Percentiles rank a stretch among this genome's conserved stretches.
Evolutionary conservation across 1,284 basidiomycete species (phyloP).

Genomic region (Tremellales sp.): DNA sequence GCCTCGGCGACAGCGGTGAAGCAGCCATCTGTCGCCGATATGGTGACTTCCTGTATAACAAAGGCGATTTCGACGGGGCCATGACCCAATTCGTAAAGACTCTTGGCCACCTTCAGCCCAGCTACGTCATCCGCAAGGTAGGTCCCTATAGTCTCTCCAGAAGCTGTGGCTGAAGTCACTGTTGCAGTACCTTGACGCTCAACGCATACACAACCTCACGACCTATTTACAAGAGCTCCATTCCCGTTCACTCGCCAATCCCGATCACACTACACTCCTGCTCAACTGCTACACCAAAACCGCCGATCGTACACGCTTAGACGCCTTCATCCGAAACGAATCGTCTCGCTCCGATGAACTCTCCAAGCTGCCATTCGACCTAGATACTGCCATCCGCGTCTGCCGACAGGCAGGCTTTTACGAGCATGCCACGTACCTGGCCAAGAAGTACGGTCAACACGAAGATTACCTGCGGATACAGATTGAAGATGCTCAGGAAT

Average conservation of each 20-base stretch:
- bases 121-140: constrained; percentile 94
- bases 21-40: constrained; percentile 85
- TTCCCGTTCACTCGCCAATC: constrained; percentile 79
- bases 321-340: constrained; percentile 87
- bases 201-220: constrained; percentile 89
- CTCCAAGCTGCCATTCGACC: constrained; percentile 81
- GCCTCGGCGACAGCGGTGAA: constrained; percentile 64
- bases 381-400: constrained; percentile 93
- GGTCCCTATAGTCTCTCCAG: constrained; percentile 5
- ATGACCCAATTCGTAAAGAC: constrained; percentile 91
- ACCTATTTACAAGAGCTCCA: constrained; percentile 96
- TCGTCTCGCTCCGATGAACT: constrained; percentile 52
- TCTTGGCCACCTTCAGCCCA: constrained; percentile 82
- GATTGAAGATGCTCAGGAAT: constrained; percentile 86
- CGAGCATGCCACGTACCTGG: constrained; percentile 89
- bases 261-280: constrained; percentile 93
- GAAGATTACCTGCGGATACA: constrained; percentile 92
- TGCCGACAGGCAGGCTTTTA: constrained; percentile 96
- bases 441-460: constrained; percentile 82
- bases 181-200: constrained; percentile 96
- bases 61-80: constrained; percentile 87
- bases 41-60: constrained; percentile 85
- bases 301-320: constrained; percentile 80
- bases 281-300: constrained; percentile 97
- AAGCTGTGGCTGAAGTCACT: not conserved